These are phyloP conservation scores for Aspergillus egyptiacus DNA, from an alignment of 495 filamentous ascomycete genomes.

Conservation along the genomic window DNA sequence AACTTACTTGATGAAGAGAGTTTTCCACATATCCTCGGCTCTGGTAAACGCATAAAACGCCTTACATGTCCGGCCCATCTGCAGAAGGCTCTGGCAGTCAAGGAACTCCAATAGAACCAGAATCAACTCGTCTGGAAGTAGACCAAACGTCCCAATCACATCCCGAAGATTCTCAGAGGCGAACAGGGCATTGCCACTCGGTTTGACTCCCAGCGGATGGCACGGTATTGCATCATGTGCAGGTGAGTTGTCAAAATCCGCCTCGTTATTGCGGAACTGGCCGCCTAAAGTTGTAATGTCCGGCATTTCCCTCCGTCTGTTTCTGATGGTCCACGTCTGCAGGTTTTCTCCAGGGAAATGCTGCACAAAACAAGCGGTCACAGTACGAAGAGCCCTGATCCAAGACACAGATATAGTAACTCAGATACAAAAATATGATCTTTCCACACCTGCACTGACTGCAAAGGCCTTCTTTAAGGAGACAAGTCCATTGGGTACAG, in stretches of 20 bases:
- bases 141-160: constrained; percentile 55
- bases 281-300: constrained; percentile 23
- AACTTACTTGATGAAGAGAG: constrained; percentile 76
- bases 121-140: constrained; percentile 77
- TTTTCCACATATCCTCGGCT: constrained; percentile 87
- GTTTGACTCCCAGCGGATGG: constrained; percentile 84
- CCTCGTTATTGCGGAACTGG: constrained; percentile 7
- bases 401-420: neutral
- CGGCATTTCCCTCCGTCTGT: constrained; percentile 20
- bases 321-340: neutral
- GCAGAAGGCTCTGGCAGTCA: constrained; percentile 54
- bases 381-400: too few relatives aligned
- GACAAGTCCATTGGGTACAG: too few relatives aligned
- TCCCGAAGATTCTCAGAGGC: constrained; percentile 59
- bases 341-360: neutral
- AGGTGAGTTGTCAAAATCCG: constrained; percentile 7
- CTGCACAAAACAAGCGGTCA: too few relatives aligned
- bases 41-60: constrained; percentile 82
- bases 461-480: too few relatives aligned
- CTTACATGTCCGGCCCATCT: constrained; percentile 77
- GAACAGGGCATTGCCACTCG: constrained; percentile 77
- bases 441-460: too few relatives aligned
- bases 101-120: constrained; percentile 69
- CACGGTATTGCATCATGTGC: constrained; percentile 50
- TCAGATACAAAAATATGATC: too few relatives aligned